Percentiles rank a stretch among this genome's conserved stretches.
These are phyloP conservation scores for Microbotryomycetes sp. DNA, from an alignment of 1,284 basidiomycete species.

Conservation along the genomic window DNA sequence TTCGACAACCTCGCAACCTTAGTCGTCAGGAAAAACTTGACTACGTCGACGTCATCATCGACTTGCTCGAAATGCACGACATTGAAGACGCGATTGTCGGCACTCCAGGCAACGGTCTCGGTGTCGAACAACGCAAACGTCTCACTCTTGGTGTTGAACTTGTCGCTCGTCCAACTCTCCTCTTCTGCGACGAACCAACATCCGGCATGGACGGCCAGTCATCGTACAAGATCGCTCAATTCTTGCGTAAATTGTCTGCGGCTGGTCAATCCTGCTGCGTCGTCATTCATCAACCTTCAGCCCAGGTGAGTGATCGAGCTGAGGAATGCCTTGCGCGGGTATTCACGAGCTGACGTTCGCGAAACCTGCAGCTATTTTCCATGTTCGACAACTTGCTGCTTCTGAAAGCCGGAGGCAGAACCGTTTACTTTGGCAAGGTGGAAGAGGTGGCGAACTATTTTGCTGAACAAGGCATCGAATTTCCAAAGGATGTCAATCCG, in stretches of 20 bases:
- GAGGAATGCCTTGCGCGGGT: too few relatives aligned
- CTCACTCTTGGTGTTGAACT: slow-evolving; percentile 57
- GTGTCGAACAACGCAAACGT: slow-evolving; percentile 52
- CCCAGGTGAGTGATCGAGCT: too few relatives aligned
- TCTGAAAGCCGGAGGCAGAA: slow-evolving; percentile 26
- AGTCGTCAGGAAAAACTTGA: slow-evolving; percentile 48
- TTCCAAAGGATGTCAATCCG: not conserved
- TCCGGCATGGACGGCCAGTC: slow-evolving; percentile 29
- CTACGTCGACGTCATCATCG: slow-evolving; percentile 50
- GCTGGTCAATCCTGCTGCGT: not conserved
- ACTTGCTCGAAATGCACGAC: slow-evolving; percentile 48
- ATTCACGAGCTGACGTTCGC: too few relatives aligned
- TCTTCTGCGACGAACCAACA: slow-evolving; percentile 38
- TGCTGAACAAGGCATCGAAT: not conserved
- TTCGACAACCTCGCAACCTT: slow-evolving; percentile 51
- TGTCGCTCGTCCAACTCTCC: slow-evolving; percentile 45
- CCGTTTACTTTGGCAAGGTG: slow-evolving; percentile 30
- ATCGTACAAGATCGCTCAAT: slow-evolving; percentile 39
- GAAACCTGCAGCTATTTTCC: not conserved
- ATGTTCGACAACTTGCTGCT: slow-evolving; percentile 30
- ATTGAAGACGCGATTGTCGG: slow-evolving; percentile 49
- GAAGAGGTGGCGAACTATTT: slow-evolving; percentile 14
- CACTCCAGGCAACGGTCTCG: slow-evolving; percentile 48
- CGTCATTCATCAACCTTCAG: not conserved
- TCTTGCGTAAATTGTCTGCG: slow-evolving; percentile 41